These are phyloP conservation scores for Zychaea mexicana DNA, from an alignment of 371 early-diverging fungal species.

Conservation along the genomic window DNA sequence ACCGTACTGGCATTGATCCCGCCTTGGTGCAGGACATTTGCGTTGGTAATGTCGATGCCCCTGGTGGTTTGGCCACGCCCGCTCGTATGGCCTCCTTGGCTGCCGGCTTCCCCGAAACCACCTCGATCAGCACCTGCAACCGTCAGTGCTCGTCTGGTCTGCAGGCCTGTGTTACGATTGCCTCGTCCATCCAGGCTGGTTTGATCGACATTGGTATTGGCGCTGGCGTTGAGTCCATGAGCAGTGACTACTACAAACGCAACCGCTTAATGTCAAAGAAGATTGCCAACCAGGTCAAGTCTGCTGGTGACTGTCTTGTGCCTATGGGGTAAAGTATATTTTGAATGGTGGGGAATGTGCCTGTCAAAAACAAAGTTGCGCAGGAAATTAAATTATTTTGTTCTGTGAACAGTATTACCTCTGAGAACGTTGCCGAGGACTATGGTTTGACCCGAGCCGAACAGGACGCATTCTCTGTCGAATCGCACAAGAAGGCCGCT, in stretches of 20 bases:
- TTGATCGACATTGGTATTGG: conserved; percentile 95
- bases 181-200: conserved; percentile 88
- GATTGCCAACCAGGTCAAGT: conserved; percentile 60
- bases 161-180: conserved; percentile 92
- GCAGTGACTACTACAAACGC: conserved; percentile 76
- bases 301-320: conserved; percentile 81
- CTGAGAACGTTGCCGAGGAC: conserved; percentile 94
- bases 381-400: background rate
- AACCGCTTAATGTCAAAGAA: conserved; percentile 55
- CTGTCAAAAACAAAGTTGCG: background rate
- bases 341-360: background rate
- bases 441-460: conserved; percentile 80
- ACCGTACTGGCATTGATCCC: conserved; percentile 85
- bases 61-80: conserved; percentile 92
- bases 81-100: conserved; percentile 95
- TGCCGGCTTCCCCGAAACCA: conserved; percentile 90
- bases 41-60: conserved; percentile 93
- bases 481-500: conserved; percentile 80
- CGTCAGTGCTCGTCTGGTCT: conserved; percentile 97
- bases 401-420: conserved; percentile 66
- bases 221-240: conserved; percentile 99
- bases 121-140: conserved; percentile 88
- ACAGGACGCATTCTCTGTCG: conserved; percentile 89
- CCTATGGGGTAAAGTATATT: conserved; percentile 77
- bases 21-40: conserved; percentile 89